Base-by-base conservation (phyloP, 805 yeast genomes). In the Kodamaea kakaduensis region DNA sequence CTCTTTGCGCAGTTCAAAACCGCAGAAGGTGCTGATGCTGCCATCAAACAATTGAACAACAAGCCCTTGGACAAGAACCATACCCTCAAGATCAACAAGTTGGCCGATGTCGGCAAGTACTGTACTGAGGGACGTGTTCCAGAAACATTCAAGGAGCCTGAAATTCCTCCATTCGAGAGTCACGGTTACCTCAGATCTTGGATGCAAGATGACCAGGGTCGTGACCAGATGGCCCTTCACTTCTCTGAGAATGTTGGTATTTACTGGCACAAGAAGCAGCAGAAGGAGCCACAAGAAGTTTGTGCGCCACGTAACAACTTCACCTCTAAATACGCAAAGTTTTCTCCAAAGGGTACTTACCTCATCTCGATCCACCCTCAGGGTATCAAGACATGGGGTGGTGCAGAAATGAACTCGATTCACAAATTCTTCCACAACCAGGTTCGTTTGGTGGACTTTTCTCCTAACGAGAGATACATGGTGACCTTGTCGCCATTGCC, bases 341-440 rank as follows among this genome's bases (percentile, higher is more conserved):
- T 88, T 69, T 87, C 97, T 32, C 96, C 97, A 55, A 80, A 79
- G 64, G 99, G 99, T 61, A 79, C 90, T 9, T 89, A 78, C 55
- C 63, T 90, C 45, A 78, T 85, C 50, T 81, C 97, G 1, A 73
- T 88, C 50, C 97, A 90, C 64, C 87, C 87, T 34, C 95, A 86
- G 64, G 97, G 97, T 71, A 79, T 88, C 38, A 94, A 87, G 59
- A 76, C 90, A 17, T 93, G 97, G 95, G 98, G 97, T 56, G 97
- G 97, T 43, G 75, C 76, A 37, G 70, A 75, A 31, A 87, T 87
- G 56, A 77, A 73, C 44, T 74, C 84, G 51, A 68, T 87, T 49
- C 77, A 73, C 51, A 81, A 87, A 62, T 87, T 84, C 56, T 73
- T 80, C 42, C 99, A 93, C 58, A 89, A 86, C 40, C 86, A 86